Conservation (phyloP, 164 flowering plant genomes). For the Kingdonia uniflora region DNA sequence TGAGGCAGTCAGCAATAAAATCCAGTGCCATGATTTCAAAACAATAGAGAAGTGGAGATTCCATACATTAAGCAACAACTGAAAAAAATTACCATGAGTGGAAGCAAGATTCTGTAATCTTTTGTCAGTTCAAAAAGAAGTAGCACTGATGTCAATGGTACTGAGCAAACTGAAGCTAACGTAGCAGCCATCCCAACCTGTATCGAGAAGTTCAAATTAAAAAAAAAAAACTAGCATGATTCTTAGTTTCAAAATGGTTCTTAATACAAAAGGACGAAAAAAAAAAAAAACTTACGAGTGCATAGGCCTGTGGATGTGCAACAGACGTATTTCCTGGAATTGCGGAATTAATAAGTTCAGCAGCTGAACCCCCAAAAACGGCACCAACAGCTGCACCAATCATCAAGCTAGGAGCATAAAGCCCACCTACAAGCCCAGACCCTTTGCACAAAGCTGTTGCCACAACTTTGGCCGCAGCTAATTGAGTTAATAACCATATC, state of each 20-base stretch:
- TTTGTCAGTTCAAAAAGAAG: constrained; percentile 95
- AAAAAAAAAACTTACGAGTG: constrained; percentile 46
- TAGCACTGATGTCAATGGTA: constrained; percentile 92
- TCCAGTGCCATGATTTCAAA: too few species aligned
- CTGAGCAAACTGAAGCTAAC: constrained; percentile 92
- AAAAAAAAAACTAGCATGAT: too few species aligned
- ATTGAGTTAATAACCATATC: constrained; percentile 82
- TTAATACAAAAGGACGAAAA: neutral
- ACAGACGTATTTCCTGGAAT: constrained; percentile 96
- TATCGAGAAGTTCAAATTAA: constrained; percentile 11
- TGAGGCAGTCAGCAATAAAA: too few species aligned
- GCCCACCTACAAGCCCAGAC: constrained; percentile 98
- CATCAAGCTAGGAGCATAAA: constrained; percentile 99
- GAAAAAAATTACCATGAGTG: constrained; percentile 66
- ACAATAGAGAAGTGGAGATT: too few species aligned
- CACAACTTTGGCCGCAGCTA: constrained; percentile 89
- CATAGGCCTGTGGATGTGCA: constrained; percentile 98
- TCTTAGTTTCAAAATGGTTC: too few species aligned
- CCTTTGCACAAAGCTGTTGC: constrained; percentile 97
- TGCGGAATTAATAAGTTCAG: constrained; percentile 80
- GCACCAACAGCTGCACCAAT: constrained; percentile 99
- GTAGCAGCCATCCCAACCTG: constrained; percentile 99
- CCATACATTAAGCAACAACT: neutral
- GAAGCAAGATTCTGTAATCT: constrained; percentile 95
- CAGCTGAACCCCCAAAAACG: constrained; percentile 96